A percentile compares a stretch with the other conserved stretches of the same genome.
Conservation (phyloP, 129 eudicot genomes). For the Helianthus annuus region HanXRQr2.0-SUNRISE NC_035436.2:187089011-187089510, state of each 20-base stretch:
- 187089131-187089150: slow-evolving; percentile 51
- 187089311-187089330: slow-evolving; percentile 44
- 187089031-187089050: slow-evolving; percentile 20
- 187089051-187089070: slow-evolving; percentile 21
- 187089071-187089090: slow-evolving; percentile 15
- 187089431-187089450: slow-evolving; percentile 17
- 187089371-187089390: slow-evolving; percentile 11
- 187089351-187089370: slow-evolving; percentile 13
- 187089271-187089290: slow-evolving; percentile 24
- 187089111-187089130: slow-evolving; percentile 24
- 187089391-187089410: slow-evolving; percentile 8
- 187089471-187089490: slow-evolving; percentile 73
- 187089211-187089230: slow-evolving; percentile 12
- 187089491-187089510: slow-evolving; percentile 60
- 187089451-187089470: slow-evolving; percentile 44
- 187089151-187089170: slow-evolving; percentile 75
- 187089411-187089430: slow-evolving; percentile 13
- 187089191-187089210: slow-evolving; percentile 1
- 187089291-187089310: slow-evolving; percentile 41
- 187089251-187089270: slow-evolving; percentile 1
- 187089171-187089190: slow-evolving; percentile 50
- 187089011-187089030: slow-evolving; percentile 47
- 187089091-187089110: slow-evolving; percentile 26
- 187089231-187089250: slow-evolving; percentile 12
- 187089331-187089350: slow-evolving; percentile 33